Conservation (phyloP, 106 monocot genomes). For the Hemerocallis citrina region DNA sequence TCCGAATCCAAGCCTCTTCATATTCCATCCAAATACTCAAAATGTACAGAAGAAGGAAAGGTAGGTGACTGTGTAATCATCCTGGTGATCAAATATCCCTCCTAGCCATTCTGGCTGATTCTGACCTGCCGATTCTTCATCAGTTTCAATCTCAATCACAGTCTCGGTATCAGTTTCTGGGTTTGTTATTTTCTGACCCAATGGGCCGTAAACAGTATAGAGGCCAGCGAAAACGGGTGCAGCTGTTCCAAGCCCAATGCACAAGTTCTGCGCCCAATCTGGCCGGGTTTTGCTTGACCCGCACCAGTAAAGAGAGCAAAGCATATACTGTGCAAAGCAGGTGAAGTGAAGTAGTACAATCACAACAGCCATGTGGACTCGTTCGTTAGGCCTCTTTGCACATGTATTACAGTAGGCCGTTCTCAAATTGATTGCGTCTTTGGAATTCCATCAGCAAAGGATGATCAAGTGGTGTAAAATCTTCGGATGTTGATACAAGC, state of each 20-base stretch:
- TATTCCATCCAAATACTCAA: conserved; percentile 72
- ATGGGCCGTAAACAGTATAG: conserved; percentile 39
- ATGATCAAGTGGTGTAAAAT: conserved; percentile 23
- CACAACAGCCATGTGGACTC: conserved; percentile 37
- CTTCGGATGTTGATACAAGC: conserved; percentile 38
- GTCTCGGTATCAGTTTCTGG: conserved; percentile 4
- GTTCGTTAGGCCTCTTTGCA: conserved; percentile 20
- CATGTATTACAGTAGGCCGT: conserved; percentile 38
- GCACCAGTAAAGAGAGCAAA: conserved; percentile 32
- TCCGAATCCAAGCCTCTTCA: conserved; percentile 67
- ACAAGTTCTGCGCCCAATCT: conserved; percentile 14
- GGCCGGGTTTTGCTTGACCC: conserved; percentile 15
- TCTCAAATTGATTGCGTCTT: conserved; percentile 18
- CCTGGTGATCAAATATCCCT: conserved; percentile 36
- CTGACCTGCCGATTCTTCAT: conserved; percentile 1
- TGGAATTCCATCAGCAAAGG: conserved; percentile 15
- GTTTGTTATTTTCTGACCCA: conserved; percentile 30
- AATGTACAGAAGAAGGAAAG: conserved; percentile 54
- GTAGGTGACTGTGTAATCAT: conserved; percentile 28
- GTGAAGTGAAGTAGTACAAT: conserved; percentile 36
- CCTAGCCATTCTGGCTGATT: conserved; percentile 44
- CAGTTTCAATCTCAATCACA: background rate
- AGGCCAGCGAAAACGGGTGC: conserved; percentile 23
- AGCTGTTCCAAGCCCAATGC: conserved; percentile 17
- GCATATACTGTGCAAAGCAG: conserved; percentile 26